Conservation (phyloP, 768 basidiomycete species). For the Mycena amicta region DNA sequence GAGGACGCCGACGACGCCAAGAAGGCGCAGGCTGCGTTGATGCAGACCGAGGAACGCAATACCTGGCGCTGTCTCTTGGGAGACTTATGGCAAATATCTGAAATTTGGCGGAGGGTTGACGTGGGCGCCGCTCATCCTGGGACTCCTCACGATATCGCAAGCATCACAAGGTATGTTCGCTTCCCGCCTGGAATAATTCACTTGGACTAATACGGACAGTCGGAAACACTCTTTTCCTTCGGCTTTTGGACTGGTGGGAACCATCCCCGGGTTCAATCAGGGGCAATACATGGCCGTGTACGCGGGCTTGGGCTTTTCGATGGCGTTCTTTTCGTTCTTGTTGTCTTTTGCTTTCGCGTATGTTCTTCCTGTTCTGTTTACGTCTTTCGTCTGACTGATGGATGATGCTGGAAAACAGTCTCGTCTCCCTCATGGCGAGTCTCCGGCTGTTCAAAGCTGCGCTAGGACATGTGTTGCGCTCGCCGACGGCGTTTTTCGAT, state of each 20-base stretch:
- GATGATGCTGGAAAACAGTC: conserved; percentile 29
- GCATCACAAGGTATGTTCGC: conserved; percentile 46
- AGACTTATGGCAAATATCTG: conserved; percentile 33
- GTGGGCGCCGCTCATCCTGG: conserved; percentile 22
- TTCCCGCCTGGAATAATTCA: too few relatives aligned
- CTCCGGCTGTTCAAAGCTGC: conserved; percentile 58
- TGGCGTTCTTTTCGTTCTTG: conserved; percentile 54
- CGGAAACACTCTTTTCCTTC: conserved; percentile 65
- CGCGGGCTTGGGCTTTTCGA: conserved; percentile 48
- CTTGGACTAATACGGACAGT: conserved; percentile 49
- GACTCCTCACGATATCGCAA: conserved; percentile 50
- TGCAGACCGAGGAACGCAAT: conserved; percentile 37
- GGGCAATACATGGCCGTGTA: conserved; percentile 71
- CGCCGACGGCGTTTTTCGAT: conserved; percentile 71
- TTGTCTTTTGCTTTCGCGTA: conserved; percentile 55
- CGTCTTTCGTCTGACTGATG: conserved; percentile 1
- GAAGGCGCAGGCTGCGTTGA: conserved; percentile 28
- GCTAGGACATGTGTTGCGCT: conserved; percentile 56
- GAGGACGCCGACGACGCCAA: conserved; percentile 11
- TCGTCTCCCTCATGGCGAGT: conserved; percentile 43
- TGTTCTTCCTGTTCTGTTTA: conserved; percentile 17
- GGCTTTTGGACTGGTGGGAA: conserved; percentile 70
- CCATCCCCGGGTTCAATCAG: conserved; percentile 57
- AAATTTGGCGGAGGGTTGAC: conserved; percentile 28
- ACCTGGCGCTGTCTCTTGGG: conserved; percentile 33